Evolutionary conservation across 768 basidiomycete species (phyloP).

Genomic region (Lactifluus hygrophoroides): DNA sequence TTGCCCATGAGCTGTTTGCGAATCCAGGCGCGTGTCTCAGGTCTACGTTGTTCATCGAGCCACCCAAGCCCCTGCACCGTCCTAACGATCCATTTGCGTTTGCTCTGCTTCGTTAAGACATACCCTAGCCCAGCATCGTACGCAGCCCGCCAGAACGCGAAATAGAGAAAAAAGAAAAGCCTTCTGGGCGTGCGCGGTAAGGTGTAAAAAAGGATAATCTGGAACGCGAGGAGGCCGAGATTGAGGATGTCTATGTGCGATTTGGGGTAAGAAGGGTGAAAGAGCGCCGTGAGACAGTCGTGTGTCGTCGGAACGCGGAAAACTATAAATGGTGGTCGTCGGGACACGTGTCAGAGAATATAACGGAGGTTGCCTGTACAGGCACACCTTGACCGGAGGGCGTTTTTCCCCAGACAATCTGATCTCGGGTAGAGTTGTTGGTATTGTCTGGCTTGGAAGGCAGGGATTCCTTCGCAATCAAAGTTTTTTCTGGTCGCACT

Average conservation of each 20-base stretch:
- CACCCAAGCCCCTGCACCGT: conserved; percentile 73
- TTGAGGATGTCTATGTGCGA: conserved; percentile 86
- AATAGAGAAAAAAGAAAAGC: conserved; percentile 80
- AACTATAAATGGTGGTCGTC: conserved; percentile 39
- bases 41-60: conserved; percentile 69
- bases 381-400: conserved; percentile 64
- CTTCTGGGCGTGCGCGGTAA: conserved; percentile 50
- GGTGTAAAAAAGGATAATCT: conserved; percentile 61
- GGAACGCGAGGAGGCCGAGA: conserved; percentile 66
- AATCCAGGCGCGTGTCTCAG: conserved; percentile 72
- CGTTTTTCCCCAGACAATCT: conserved; percentile 83
- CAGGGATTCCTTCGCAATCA: not conserved
- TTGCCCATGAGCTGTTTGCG: conserved; percentile 77
- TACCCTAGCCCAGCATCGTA: conserved; percentile 94
- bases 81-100: conserved; percentile 87
- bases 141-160: conserved; percentile 85
- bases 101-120: conserved; percentile 92
- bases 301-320: conserved; percentile 91
- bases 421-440: conserved; percentile 23
- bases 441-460: not conserved
- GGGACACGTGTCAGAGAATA: conserved; percentile 8
- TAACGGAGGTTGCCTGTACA: not conserved
- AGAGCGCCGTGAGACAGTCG: conserved; percentile 78
- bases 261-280: conserved; percentile 76
- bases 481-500: not conserved